These are phyloP conservation scores for Cicer pinnatifidum DNA, from an alignment of 306 rosid genomes.

Conservation along the genomic window DNA sequence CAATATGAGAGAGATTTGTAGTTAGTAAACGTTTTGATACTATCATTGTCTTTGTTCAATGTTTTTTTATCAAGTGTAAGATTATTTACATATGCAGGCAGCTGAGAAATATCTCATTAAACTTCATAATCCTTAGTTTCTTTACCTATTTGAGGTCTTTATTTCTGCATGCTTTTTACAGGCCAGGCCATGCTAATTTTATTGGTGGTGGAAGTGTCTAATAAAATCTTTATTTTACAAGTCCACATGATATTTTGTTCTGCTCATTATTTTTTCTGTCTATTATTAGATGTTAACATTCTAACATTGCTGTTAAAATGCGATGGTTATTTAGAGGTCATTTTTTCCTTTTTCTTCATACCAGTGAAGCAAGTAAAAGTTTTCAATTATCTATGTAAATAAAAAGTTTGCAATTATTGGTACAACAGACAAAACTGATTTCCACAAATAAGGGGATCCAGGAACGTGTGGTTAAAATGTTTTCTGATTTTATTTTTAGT, in stretches of 20 bases:
- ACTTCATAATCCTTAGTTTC: neutral
- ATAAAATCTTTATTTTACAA: neutral
- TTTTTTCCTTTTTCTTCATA: neutral
- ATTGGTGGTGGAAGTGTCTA: neutral
- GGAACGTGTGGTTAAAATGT: neutral
- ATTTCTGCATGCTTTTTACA: conserved; percentile 29
- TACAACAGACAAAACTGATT: neutral
- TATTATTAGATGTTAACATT: neutral
- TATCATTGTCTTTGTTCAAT: conserved; percentile 19
- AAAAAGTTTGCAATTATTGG: neutral
- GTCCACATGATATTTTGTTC: neutral
- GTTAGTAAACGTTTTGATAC: conserved; percentile 41
- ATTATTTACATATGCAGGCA: conserved; percentile 26
- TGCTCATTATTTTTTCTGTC: neutral
- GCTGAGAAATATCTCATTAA: conserved; percentile 26
- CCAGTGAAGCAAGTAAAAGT: neutral
- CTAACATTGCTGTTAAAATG: neutral
- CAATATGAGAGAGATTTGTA: conserved; percentile 58
- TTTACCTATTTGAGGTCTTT: conserved; percentile 26
- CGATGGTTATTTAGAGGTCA: no score
- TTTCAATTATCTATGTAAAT: neutral
- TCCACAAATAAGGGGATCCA: neutral
- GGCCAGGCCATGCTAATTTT: conserved; percentile 24
- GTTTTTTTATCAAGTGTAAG: conserved; percentile 40
- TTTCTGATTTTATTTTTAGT: neutral